phyloP scores from a whole-genome alignment of 257 asterid genomes.

The Prunella vulgaris region DNA sequence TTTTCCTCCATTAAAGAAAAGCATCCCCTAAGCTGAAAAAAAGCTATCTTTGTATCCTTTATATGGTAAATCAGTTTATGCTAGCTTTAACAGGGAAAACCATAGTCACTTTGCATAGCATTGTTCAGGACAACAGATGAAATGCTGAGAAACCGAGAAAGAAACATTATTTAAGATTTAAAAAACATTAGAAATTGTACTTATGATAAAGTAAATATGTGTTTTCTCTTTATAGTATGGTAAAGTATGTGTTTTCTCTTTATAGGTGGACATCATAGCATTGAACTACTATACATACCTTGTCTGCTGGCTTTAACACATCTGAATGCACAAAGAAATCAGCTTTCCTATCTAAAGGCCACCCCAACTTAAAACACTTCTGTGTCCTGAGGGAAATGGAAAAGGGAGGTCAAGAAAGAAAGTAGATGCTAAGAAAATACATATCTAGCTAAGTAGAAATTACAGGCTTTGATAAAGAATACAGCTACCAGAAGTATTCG shows the following conservation, averaged over 20 bases:
- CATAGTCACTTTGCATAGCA: background rate
- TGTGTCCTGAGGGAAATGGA: slow-evolving; percentile 53
- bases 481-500: slow-evolving; percentile 88
- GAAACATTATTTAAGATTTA: background rate
- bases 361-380: slow-evolving; percentile 72
- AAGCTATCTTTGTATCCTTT: background rate
- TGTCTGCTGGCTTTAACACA: slow-evolving; percentile 33
- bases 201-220: background rate
- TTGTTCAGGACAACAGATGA: background rate
- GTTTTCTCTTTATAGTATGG: too few species aligned
- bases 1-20: background rate
- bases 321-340: slow-evolving; percentile 81
- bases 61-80: background rate
- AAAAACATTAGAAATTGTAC: background rate
- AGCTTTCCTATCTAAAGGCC: slow-evolving; percentile 77
- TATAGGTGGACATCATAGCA: background rate
- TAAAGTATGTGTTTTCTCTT: background rate
- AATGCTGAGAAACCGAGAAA: background rate
- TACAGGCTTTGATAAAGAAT: slow-evolving; percentile 14
- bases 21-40: background rate
- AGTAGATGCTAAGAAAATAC: background rate
- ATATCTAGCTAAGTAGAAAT: slow-evolving; percentile 14
- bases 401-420: slow-evolving; percentile 10
- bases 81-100: background rate
- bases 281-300: slow-evolving; percentile 29